Evolutionary conservation across 306 rosid species (phyloP), one percentile per base, ranked within the genome.

Genomic region (Rubus parviflorus): DNA sequence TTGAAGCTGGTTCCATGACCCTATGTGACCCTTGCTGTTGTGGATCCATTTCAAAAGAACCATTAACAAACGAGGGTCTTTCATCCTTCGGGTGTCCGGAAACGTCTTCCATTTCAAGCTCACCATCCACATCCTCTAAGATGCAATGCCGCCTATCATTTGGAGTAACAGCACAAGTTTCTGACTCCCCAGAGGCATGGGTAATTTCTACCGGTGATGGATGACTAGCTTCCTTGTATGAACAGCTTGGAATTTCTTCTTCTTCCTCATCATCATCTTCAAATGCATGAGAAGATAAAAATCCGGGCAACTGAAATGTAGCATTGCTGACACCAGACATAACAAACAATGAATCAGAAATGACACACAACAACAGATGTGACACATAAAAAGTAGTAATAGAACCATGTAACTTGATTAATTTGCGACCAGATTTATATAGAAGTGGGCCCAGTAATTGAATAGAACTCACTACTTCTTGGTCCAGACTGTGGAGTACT

Each of bases 31-130:
- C 76, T 78, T 41, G 87, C 74, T 52, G 85, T 49, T 77, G 91
- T 70, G 85, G 62, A 60, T 87, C 91, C 56, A 83, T 68, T 79
- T 88, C 93, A 72, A 77, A 82, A 74, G 85, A 86, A 54, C 77
- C 80, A 80, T 86, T 77, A 8, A 73, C 73, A 19, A 70, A 56
- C 80, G 71, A 58, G 37, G 88, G 77, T 51, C 84, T 91, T 58
- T 91, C 97, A 53, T 96, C 98, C 90, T 89, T 95, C 5, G 80
- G 86, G 74, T 88, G 92, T 73, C 92, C 99, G 69, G 99, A 92
- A 70, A 96, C 99, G 86, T 96, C 98, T 86, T 96, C 99, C 99
- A 96, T 96, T 87, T 96, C 99, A 58, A 96, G 97, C 60, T 96
- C 98, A 40, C 97, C 97, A 43, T 96, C 99, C 63, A 96, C 98